These are phyloP conservation scores for Xylaria telfairii DNA, from an alignment of 495 filamentous ascomycete genomes.

Conservation along the genomic window DNA sequence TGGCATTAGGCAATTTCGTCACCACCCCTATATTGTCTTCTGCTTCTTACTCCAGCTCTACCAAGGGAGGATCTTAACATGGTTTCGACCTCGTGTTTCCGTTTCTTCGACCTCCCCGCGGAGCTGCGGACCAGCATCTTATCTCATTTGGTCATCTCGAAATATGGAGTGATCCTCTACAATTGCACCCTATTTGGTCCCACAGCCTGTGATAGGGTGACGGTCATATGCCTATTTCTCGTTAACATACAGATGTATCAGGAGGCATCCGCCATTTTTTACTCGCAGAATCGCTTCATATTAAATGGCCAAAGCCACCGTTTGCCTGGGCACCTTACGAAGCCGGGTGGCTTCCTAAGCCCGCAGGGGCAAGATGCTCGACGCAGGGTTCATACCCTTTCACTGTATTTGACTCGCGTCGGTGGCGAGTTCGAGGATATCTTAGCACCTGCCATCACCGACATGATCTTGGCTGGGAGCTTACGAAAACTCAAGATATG, in stretches of 20 bases:
- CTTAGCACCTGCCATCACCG: slow-evolving; percentile 33
- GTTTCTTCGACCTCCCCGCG: slow-evolving; percentile 69
- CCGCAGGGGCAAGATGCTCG: slow-evolving; percentile 35
- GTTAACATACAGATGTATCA: slow-evolving; percentile 42
- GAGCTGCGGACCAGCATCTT: slow-evolving; percentile 82
- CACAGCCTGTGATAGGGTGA: slow-evolving; percentile 7
- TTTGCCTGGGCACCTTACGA: slow-evolving; percentile 34
- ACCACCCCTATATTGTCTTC: neutral
- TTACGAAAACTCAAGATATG: slow-evolving; percentile 37
- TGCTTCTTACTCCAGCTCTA: neutral
- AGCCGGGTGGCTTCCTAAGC: slow-evolving; percentile 29
- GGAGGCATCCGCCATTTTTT: slow-evolving; percentile 44
- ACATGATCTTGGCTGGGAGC: slow-evolving; percentile 38
- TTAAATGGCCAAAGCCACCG: slow-evolving; percentile 38
- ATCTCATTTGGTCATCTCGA: slow-evolving; percentile 31
- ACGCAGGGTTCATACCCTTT: slow-evolving; percentile 37
- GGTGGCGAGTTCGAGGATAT: slow-evolving; percentile 39
- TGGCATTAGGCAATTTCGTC: neutral
- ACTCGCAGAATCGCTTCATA: slow-evolving; percentile 41
- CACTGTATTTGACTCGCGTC: slow-evolving; percentile 36
- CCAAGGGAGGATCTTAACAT: slow-evolving; percentile 4
- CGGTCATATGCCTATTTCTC: slow-evolving; percentile 39
- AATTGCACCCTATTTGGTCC: slow-evolving; percentile 28
- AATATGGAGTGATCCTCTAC: slow-evolving; percentile 34
- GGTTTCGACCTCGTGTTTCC: slow-evolving; percentile 23